phyloP scores from a whole-genome alignment of 805 yeast genomes.

The Cyberlindnera lachancei region DNA sequence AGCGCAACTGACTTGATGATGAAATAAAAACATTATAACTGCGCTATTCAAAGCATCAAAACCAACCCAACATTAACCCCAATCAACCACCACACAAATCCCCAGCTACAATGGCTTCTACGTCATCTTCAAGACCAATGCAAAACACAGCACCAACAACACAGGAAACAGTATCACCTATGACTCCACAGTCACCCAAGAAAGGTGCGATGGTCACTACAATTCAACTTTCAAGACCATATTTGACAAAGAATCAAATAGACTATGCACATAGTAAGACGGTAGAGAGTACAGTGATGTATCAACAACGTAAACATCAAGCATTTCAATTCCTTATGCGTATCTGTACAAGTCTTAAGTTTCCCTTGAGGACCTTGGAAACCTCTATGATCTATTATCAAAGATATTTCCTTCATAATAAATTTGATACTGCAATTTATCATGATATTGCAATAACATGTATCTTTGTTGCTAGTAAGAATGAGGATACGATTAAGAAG shows the following conservation, averaged over 20 bases:
- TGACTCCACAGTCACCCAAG: constrained; percentile 2
- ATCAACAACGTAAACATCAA: constrained; percentile 44
- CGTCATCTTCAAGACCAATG: too few relatives aligned
- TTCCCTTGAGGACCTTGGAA: constrained; percentile 65
- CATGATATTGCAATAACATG: constrained; percentile 63
- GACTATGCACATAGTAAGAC: constrained; percentile 42
- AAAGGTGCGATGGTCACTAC: constrained; percentile 16
- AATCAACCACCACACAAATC: too few relatives aligned
- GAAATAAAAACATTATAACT: too few relatives aligned
- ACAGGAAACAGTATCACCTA: constrained; percentile 1
- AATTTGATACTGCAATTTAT: constrained; percentile 45
- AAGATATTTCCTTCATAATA: constrained; percentile 58
- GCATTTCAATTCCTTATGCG: constrained; percentile 48
- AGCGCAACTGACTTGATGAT: too few relatives aligned
- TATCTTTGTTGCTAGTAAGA: constrained; percentile 63
- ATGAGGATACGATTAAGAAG: constrained; percentile 80
- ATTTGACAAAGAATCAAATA: constrained; percentile 46
- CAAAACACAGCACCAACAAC: too few relatives aligned
- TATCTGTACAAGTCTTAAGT: constrained; percentile 44
- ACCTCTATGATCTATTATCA: constrained; percentile 70
- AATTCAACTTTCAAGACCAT: constrained; percentile 51
- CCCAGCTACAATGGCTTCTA: too few relatives aligned
- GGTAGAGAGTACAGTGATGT: constrained; percentile 42
- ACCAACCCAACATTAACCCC: too few relatives aligned
- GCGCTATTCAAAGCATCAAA: too few relatives aligned